A percentile compares a stretch with the other conserved stretches of the same genome.
Evolutionary conservation across 2,329 filamentous ascomycete species (phyloP).

Genomic region (Xylariaceae sp.): DNA sequence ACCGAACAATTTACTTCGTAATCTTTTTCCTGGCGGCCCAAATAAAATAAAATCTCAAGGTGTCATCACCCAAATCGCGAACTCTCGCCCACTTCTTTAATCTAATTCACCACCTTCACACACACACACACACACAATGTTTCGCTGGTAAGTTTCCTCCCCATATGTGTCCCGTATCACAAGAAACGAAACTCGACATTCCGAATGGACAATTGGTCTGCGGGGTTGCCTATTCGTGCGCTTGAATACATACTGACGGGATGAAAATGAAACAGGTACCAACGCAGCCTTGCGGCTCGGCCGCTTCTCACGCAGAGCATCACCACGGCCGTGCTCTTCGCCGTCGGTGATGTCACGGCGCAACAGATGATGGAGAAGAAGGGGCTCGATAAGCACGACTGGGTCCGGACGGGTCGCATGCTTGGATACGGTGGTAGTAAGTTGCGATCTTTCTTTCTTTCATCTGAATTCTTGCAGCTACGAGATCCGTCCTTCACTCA

Average conservation of each 20-base stretch:
- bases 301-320: conserved; percentile 87
- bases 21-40: too few species aligned
- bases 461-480: background rate
- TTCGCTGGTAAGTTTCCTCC: conserved; percentile 28
- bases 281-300: conserved; percentile 70
- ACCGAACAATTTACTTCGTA: too few species aligned
- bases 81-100: too few species aligned
- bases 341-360: conserved; percentile 81
- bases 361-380: conserved; percentile 86
- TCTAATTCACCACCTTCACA: background rate
- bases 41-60: too few species aligned
- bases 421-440: conserved; percentile 70
- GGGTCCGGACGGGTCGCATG: conserved; percentile 70
- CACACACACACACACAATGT: conserved; percentile 16
- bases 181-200: too few species aligned
- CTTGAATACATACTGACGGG: too few species aligned
- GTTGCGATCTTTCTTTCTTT: conserved; percentile 29
- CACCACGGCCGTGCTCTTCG: conserved; percentile 88
- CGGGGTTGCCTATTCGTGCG: too few species aligned
- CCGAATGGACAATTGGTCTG: too few species aligned
- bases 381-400: conserved; percentile 70
- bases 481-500: background rate
- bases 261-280: conserved; percentile 68
- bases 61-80: too few species aligned
- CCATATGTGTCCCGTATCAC: too few species aligned